Base-by-base conservation (phyloP, 1,284 basidiomycete genomes). In the Naganishia liquefaciens region DNA sequence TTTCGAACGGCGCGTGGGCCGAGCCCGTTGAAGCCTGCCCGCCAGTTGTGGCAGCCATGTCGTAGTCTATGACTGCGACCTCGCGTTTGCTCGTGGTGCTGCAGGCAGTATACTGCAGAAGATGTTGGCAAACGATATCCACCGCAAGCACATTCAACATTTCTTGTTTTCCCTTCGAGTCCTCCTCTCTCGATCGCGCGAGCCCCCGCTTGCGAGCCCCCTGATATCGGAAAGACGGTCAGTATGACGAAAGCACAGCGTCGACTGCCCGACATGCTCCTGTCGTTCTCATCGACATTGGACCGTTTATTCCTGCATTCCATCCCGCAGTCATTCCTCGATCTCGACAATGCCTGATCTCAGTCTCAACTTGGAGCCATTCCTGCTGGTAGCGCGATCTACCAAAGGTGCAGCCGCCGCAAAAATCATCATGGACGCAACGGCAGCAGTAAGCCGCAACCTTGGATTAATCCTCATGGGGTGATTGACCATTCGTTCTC, bases 381-480 rank as follows among this genome's bases (percentile, higher is more conserved):
- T 90, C 76, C 76, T 96, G 37, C 84, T 97, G 64, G 89, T 97
- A 79, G 90, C 88, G 3, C 93, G 93, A 74, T 89, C 89, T 0
- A 86, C 89, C 2, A 93, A 90, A 73, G 94, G 94, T 1, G 91
- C 91, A 0, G 91, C 89, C 0, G 92, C 93, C 0, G 93, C 91
- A 10, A 93, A 93, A 74, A 84, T 96, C 64, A 81, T 94, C 25
- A 82, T 87, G 71, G 89, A 96, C 75, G 93, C 88, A 62, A 93
- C 89, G 39, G 84, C 90, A 43, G 89, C 94, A 0, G 79, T 80
- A 49, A 57, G 78, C 70, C 6, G n/a, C n/a, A n/a, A n/a, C n/a
- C n/a, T n/a, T n/a, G n/a, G n/a, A 2, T 0, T 15, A 7, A 9
- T 33, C 42, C 2, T 27, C 15, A 21, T 40, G 19, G 4, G 27